Conservation (phyloP, 2,329 filamentous ascomycete genomes). For the Ampelomyces quisqualis region DNA sequence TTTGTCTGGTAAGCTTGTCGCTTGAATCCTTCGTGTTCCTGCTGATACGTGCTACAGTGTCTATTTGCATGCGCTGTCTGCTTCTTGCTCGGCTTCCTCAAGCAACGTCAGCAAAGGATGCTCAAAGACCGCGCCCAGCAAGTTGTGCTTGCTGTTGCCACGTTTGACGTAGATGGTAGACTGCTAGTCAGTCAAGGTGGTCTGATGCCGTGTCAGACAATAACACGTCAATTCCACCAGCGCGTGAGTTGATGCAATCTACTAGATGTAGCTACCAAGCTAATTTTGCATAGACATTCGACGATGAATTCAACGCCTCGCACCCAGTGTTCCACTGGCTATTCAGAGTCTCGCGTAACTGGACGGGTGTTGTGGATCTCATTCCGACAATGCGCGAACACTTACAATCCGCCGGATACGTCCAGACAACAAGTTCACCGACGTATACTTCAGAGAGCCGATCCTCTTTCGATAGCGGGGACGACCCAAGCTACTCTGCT, state of each 20-base stretch:
- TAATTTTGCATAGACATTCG: slow-evolving; percentile 58
- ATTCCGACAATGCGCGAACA: slow-evolving; percentile 73
- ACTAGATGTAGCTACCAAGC: slow-evolving; percentile 27
- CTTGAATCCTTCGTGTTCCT: slow-evolving; percentile 64
- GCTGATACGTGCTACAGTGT: slow-evolving; percentile 56
- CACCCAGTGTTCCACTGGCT: slow-evolving; percentile 88
- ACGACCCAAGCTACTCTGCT: slow-evolving; percentile 69
- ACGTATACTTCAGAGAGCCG: slow-evolving; percentile 18
- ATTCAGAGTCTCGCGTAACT: slow-evolving; percentile 77
- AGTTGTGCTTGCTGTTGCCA: slow-evolving; percentile 58
- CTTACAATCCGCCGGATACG: slow-evolving; percentile 55
- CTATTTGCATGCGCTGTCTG: slow-evolving; percentile 44
- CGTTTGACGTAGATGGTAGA: slow-evolving; percentile 67
- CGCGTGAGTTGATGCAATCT: slow-evolving; percentile 58
- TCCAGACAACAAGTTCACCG: slow-evolving; percentile 23
- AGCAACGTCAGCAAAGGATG: slow-evolving; percentile 42
- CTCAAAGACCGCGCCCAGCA: slow-evolving; percentile 53
- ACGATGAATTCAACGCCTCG: slow-evolving; percentile 72
- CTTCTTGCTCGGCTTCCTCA: slow-evolving; percentile 41
- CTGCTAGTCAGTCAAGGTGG: slow-evolving; percentile 71
- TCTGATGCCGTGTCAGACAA: slow-evolving; percentile 68
- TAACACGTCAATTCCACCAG: slow-evolving; percentile 62
- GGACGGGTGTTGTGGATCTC: slow-evolving; percentile 67
- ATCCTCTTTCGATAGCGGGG: slow-evolving; percentile 41
- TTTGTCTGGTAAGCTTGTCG: slow-evolving; percentile 61